Evolutionary conservation across 345 rosid genomes (phyloP), one percentile per base, ranked within the genome.

Genomic region (Dipteronia dyeriana): DNA sequence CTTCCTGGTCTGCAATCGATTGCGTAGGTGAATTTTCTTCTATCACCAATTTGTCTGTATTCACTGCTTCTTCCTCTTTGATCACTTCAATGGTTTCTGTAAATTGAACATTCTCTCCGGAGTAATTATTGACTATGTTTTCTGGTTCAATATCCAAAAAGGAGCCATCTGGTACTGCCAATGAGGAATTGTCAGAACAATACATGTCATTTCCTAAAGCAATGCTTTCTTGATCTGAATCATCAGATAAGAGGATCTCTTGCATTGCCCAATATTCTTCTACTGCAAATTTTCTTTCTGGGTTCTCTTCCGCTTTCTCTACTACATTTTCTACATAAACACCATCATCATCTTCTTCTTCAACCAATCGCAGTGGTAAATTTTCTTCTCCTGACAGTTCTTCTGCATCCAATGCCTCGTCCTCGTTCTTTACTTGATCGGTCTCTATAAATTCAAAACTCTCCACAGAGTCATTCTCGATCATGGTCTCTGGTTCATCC

Each of bases 101-200:
- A 53, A 25, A 19, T 19, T 31, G 62, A 25, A 22, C 66, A 26
- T 66, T 29, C 59, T 51, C 57, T 23, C 19, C 29, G 7, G 61
- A 56, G 7, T 49, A 73, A 70, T 62, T 31, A 61, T 76, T 47
- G 60, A 73, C 66, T 66, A 31, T n/a, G 2, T 49, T 31, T 22
- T 51, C 68, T 31, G 49, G 19, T 57, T 57, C 31, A 34, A 34
- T 34, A 73, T 45, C 53, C 73, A 16, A 45, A n/a, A 53, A 11
- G 43, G 59, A 14, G 26, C 2, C 16, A 6, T 84, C 84, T 31
- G 23, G 74, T 14, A 25, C 34, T 19, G 75, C 74, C 49, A 14
- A 23, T 60, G 75, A 65, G 45, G 53, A 43, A 19, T 70, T 84
- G 49, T 78, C 86, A 20, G 49, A n/a, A 61, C 2, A 74, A 54